Percentiles rank a stretch among this genome's conserved stretches.
phyloP scores from a whole-genome alignment of 1,139 yeast species.

The Kazachstania sp. region DNA sequence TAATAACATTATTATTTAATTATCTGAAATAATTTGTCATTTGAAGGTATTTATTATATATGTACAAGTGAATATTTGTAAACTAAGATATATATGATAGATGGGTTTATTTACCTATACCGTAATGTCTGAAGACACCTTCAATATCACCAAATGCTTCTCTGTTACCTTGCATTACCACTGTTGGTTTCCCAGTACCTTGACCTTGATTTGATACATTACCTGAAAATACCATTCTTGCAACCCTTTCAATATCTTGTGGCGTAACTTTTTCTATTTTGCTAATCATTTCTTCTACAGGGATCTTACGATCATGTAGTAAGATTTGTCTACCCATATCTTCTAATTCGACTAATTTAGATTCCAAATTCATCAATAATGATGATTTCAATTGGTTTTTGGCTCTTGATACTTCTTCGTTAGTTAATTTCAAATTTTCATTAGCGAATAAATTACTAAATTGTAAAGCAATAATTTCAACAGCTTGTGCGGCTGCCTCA shows the following conservation, averaged over 20 bases:
- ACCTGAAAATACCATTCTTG: slow-evolving; percentile 69
- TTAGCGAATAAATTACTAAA: slow-evolving; percentile 51
- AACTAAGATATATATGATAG: not conserved
- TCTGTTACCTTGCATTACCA: slow-evolving; percentile 84
- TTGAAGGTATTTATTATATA: too few relatives aligned
- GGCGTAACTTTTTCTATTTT: slow-evolving; percentile 63
- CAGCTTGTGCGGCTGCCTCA: slow-evolving; percentile 73
- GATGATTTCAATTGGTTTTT: slow-evolving; percentile 89
- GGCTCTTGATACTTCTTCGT: slow-evolving; percentile 74
- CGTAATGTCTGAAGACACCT: slow-evolving; percentile 56
- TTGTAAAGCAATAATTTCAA: slow-evolving; percentile 75
- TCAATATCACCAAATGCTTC: slow-evolving; percentile 79
- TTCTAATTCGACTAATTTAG: slow-evolving; percentile 83
- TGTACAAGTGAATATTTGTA: too few relatives aligned
- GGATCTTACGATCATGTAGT: slow-evolving; percentile 69
- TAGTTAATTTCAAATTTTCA: slow-evolving; percentile 48
- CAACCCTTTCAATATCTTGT: slow-evolving; percentile 63
- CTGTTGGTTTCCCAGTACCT: slow-evolving; percentile 62
- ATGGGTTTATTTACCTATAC: slow-evolving; percentile 46
- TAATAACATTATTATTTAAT: not conserved
- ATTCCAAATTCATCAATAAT: slow-evolving; percentile 84
- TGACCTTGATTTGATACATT: slow-evolving; percentile 42
- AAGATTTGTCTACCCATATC: slow-evolving; percentile 94
- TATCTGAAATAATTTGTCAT: too few relatives aligned
- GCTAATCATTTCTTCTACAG: slow-evolving; percentile 73